Base-by-base conservation (phyloP, 352 stramenopile genomes). In the Phytophthora ramorum region DNA sequence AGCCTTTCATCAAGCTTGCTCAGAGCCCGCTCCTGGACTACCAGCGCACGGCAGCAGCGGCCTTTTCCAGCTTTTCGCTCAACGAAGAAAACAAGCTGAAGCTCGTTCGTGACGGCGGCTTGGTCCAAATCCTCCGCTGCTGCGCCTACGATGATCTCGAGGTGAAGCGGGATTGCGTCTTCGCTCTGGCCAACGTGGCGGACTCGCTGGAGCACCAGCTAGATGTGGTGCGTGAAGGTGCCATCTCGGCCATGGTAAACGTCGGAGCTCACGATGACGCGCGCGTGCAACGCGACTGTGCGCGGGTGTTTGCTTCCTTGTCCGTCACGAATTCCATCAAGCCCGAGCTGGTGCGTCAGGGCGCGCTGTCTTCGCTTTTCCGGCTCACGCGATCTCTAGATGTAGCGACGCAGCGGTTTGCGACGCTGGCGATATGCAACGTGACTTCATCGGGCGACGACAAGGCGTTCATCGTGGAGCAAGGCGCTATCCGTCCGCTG, bases 391-490 rank as follows among this genome's bases (percentile, higher is more conserved):
- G 97, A 32, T 98, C 91, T 34, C 75, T 98, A 1, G 96, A 99
- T 64, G 85, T 89, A 7, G 85, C 83, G 22, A 98, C 89, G 30
- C 96, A 99, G 80, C 90, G 96, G 7, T 99, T 98, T 76, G 91
- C 95, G 19, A 98, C 95, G 2, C 82, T 99, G 6, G 91, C 95
- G 37, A 84, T 99, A 24, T 98, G 95, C 73, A 99, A 99, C 68
- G 69, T 99, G 4, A 79, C 81, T 55, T 69, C 81, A 30, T 81
- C 75, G 10, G 80, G 81, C 13, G 88, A 86, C 19, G 87, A 96
- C 83, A 98, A 98, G 77, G 84, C 69, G 26, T 78, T 76, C 44
- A 91, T 99, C 56, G 87, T 98, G 7, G 92, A 98, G 57, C 78
- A 98, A 65, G 96, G 94, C 3, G 89, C 84, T 13, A 80, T 99